A percentile compares a stretch with the other conserved stretches of the same genome.
These are phyloP conservation scores for Linum usitatissimum DNA, from an alignment of 345 rosid species.

Conservation along the genomic window DNA sequence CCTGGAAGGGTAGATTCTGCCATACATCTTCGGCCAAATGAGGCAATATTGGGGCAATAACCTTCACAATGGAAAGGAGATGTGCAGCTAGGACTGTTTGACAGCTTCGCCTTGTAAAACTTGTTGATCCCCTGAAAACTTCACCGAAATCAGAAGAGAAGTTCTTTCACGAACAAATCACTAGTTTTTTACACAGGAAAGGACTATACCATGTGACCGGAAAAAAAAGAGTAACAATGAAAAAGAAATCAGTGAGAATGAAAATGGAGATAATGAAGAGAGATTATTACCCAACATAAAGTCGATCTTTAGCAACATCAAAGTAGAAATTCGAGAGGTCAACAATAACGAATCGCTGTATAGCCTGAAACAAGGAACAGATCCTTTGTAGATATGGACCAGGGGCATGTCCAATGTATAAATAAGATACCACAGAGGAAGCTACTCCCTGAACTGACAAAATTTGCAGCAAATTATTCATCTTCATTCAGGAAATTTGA, in stretches of 20 bases:
- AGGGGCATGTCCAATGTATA: background rate
- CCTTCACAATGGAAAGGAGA: constrained; percentile 66
- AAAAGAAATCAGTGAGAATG: background rate
- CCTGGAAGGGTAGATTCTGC: constrained; percentile 85
- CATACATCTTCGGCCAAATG: constrained; percentile 94
- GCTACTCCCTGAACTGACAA: too few relatives aligned
- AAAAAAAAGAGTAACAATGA: background rate
- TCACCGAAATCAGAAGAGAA: constrained; percentile 7
- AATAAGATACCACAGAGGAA: background rate
- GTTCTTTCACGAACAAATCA: background rate
- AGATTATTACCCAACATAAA: constrained; percentile 74
- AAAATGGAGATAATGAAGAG: constrained; percentile 10
- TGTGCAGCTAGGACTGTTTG: constrained; percentile 92
- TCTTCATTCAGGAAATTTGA: too few relatives aligned
- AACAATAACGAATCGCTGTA: constrained; percentile 75
- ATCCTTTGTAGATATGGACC: background rate
- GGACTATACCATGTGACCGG: background rate
- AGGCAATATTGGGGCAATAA: constrained; percentile 80
- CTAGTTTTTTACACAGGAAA: background rate
- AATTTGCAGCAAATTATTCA: too few relatives aligned
- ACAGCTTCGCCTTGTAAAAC: constrained; percentile 85
- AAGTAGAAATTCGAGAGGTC: constrained; percentile 93
- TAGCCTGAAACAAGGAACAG: constrained; percentile 40
- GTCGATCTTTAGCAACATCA: constrained; percentile 91
- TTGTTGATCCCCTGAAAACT: constrained; percentile 57